Evolutionary conservation across 2,329 filamentous ascomycete genomes (phyloP).

Genomic region (Botrytis cinerea): DNA sequence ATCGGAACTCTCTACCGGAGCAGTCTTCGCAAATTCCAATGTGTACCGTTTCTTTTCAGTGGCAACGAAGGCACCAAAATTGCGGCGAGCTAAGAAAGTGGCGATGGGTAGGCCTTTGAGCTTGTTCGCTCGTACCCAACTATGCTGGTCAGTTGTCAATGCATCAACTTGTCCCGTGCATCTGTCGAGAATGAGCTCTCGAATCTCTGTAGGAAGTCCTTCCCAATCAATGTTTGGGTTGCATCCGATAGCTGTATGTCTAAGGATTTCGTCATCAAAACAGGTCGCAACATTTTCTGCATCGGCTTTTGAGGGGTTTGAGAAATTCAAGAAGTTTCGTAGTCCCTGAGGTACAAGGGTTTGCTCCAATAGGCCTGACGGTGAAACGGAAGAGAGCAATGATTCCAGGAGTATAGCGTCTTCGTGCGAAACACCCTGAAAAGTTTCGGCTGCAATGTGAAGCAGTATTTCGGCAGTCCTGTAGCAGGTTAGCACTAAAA

Average conservation of each 20-base stretch:
- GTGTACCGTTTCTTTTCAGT: slow-evolving; percentile 31
- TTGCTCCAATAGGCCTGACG: slow-evolving; percentile 19
- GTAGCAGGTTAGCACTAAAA: neutral
- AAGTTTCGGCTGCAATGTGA: slow-evolving; percentile 19
- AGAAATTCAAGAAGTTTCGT: slow-evolving; percentile 17
- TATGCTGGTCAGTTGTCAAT: slow-evolving; percentile 31
- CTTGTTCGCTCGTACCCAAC: slow-evolving; percentile 33
- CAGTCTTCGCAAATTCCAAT: slow-evolving; percentile 28
- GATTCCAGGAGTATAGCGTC: slow-evolving; percentile 19
- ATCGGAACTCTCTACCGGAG: slow-evolving; percentile 18
- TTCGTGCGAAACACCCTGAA: slow-evolving; percentile 9
- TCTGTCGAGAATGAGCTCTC: slow-evolving; percentile 49
- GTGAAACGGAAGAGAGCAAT: slow-evolving; percentile 19
- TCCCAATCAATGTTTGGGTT: slow-evolving; percentile 55
- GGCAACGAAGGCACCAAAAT: slow-evolving; percentile 35
- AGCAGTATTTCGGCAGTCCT: slow-evolving; percentile 21
- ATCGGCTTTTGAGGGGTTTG: slow-evolving; percentile 11
- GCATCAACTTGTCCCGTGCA: slow-evolving; percentile 46
- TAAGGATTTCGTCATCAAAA: slow-evolving; percentile 44
- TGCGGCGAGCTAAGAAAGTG: slow-evolving; percentile 33
- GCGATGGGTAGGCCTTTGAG: slow-evolving; percentile 28
- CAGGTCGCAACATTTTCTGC: slow-evolving; percentile 5
- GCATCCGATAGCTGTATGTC: slow-evolving; percentile 51
- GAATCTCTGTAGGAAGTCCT: slow-evolving; percentile 48
- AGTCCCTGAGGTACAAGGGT: slow-evolving; percentile 19